Base-by-base conservation (phyloP, 1,284 basidiomycete genomes). In the Microbotryum scabiosae region DNA sequence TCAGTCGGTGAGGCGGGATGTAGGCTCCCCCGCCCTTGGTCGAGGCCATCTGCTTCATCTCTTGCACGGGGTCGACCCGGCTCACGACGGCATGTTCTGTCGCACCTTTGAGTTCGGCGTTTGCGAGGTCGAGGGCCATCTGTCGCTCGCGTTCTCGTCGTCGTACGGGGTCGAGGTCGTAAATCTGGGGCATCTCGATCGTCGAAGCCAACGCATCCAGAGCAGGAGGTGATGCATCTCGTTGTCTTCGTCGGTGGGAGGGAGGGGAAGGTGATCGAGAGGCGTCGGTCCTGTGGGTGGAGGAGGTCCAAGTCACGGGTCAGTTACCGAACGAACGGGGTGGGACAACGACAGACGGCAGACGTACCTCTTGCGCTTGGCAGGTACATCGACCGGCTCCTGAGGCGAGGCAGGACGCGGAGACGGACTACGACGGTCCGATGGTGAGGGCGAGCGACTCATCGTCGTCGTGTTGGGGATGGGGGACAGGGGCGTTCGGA, bases 1-100 rank as follows among this genome's bases (percentile, higher is more conserved):
- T 84, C 51, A 98, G 79, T 32, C 89, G 84, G 30, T 92, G 92
- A 9, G 96, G 96, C 2, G 94, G 94, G 71, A 99, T 86, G 74
- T 99, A 99, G 12, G 96, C 90, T 36, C 94, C 96, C 9, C 94
- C 96, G 7, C 88, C 90, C 50, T 65, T 61, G 57, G 86, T 70
- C 47, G 58, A 51, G 16, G 66, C 66, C 60, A 67, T 61, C 59
- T 61, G 63, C 41, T 66, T 67, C 83, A 71, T 87, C 85, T 68
- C 72, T 28, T 49, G 68, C 26, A 67, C 73, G 47, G 73, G 70
- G 67, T 81, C 78, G 67, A 61, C 60, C 78, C 79, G 66, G 80
- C 81, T 20, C 74, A 73, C 61, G 81, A 81, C 57, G 81, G 77
- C 30, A 79, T 36, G 47, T 25, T 36, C 26, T 48, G 52, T n/a